Evolutionary conservation across 2,329 filamentous ascomycete species (phyloP).

Genomic region (Fusarium foetens): DNA sequence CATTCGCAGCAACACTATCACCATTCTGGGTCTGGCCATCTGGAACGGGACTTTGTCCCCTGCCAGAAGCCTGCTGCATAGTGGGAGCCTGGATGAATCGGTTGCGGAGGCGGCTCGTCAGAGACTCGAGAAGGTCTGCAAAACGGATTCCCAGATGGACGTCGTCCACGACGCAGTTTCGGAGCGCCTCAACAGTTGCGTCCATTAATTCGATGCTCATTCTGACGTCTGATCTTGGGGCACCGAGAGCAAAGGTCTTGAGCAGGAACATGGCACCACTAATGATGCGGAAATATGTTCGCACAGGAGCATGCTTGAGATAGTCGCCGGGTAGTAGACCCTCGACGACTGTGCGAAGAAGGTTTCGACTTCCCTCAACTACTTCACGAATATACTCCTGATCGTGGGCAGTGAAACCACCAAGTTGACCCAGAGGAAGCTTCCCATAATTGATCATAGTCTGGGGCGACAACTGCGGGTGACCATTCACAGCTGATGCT

Average conservation of each 20-base stretch:
- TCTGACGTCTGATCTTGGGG: conserved; percentile 80
- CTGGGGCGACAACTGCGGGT: conserved; percentile 64
- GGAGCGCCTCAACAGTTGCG: conserved; percentile 76
- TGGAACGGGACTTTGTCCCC: conserved; percentile 55
- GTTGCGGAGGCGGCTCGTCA: conserved; percentile 78
- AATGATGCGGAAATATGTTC: conserved; percentile 88
- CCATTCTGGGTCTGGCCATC: conserved; percentile 43
- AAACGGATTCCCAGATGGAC: conserved; percentile 88
- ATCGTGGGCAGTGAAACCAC: conserved; percentile 72
- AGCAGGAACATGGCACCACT: conserved; percentile 86
- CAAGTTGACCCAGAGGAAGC: conserved; percentile 70
- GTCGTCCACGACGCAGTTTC: conserved; percentile 84
- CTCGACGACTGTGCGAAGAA: conserved; percentile 81
- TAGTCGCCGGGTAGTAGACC: conserved; percentile 78
- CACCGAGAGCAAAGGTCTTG: conserved; percentile 85
- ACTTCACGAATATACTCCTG: conserved; percentile 81
- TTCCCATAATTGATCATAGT: conserved; percentile 73
- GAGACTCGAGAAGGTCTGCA: conserved; percentile 81
- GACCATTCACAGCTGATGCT: conserved; percentile 45
- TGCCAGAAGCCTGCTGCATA: conserved; percentile 53
- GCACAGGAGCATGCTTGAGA: conserved; percentile 83
- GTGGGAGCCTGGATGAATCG: conserved; percentile 76
- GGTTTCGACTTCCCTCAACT: conserved; percentile 78
- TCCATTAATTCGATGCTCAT: conserved; percentile 81
- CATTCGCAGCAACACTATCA: conserved; percentile 42